phyloP scores from a whole-genome alignment of 2,329 filamentous ascomycete species.

The Talaromyces islandicus region DNA sequence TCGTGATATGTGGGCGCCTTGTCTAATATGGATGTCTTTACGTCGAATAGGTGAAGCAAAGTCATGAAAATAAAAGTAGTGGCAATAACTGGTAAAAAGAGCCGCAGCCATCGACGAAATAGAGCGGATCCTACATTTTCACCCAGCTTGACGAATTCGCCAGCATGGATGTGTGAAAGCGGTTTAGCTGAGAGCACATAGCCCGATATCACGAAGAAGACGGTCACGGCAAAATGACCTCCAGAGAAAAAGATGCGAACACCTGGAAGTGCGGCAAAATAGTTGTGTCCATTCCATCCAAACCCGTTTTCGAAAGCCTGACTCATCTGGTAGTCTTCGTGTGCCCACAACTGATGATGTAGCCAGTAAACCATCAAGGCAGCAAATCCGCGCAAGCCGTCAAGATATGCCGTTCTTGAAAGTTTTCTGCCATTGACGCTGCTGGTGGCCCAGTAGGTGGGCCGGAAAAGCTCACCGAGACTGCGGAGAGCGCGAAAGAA shows the following conservation, averaged over 20 bases:
- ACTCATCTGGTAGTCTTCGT: constrained; percentile 34
- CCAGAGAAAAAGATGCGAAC: constrained; percentile 57
- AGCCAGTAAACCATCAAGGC: constrained; percentile 61
- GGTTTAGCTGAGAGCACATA: constrained; percentile 48
- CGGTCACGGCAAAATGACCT: constrained; percentile 53
- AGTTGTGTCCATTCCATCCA: constrained; percentile 26
- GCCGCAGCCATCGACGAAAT: constrained; percentile 47
- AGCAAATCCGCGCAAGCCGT: constrained; percentile 62
- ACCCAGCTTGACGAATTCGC: constrained; percentile 32
- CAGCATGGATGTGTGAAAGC: constrained; percentile 37
- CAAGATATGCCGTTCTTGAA: constrained; percentile 55
- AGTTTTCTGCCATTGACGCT: constrained; percentile 14
- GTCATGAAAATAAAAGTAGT: constrained; percentile 51
- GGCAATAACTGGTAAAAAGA: constrained; percentile 48
- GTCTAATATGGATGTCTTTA: constrained; percentile 36
- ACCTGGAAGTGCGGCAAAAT: constrained; percentile 50
- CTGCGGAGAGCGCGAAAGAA: not conserved
- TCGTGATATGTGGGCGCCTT: constrained; percentile 38
- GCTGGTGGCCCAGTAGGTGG: constrained; percentile 4
- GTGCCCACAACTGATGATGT: constrained; percentile 56
- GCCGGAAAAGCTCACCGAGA: constrained; percentile 16
- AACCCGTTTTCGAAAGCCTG: constrained; percentile 41
- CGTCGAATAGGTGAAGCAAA: constrained; percentile 49
- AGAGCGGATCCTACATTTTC: constrained; percentile 44
- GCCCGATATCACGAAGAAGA: constrained; percentile 50